Base-by-base conservation (phyloP, 1,284 basidiomycete species). In the Microbotryomycetes sp. region DNA sequence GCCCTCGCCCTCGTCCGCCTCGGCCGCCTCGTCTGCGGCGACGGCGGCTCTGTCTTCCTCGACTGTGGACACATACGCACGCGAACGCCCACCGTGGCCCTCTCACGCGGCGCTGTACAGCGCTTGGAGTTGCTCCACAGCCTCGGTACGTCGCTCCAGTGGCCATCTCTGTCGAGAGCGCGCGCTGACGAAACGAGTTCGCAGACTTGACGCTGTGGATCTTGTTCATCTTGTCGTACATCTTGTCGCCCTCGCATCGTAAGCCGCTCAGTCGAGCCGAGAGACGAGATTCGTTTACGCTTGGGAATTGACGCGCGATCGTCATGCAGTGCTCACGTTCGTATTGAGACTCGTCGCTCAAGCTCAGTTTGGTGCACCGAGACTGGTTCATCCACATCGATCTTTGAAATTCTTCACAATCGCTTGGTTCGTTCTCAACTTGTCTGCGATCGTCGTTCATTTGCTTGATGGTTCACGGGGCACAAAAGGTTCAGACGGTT, bases 401-500 rank as follows among this genome's bases (percentile, higher is more conserved):
- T 56, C 57, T 3, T 12, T 68, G 3, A 26, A 59, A 14, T 51
- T 58, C 31, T 62, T 65, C 28, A 7, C 56, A 14, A n/a, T 15
- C 4, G 25, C 56, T 5, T 68, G 66, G 64, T 25, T 25, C 3
- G 5, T 52, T 19, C 14, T 36, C 9, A 61, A 61, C 9, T 30
- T 25, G 3, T n/a, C 16, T 0, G 25, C 22, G 15, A 16, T 58
- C 19, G 23, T 32, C 4, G 22, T 59, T 0, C 62, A 66, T 12
- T 28, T 14, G 3, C 4, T 32, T 3, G 48, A 55, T 4, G 66
- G 66, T 2, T 59, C 56, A 9, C 22, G 22, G 19, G 66, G 66
- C 4, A 68, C 66, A 1, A 68, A 68, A 47, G 64, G 64, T 0
- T 15, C 12, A 4, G 48, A 4, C 25, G 59, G 59, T 2, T 64